Percentiles rank a stretch among this genome's conserved stretches.
Evolutionary conservation across 2,329 filamentous ascomycete species (phyloP).

Genomic region (Xylariaceae sp.): DNA sequence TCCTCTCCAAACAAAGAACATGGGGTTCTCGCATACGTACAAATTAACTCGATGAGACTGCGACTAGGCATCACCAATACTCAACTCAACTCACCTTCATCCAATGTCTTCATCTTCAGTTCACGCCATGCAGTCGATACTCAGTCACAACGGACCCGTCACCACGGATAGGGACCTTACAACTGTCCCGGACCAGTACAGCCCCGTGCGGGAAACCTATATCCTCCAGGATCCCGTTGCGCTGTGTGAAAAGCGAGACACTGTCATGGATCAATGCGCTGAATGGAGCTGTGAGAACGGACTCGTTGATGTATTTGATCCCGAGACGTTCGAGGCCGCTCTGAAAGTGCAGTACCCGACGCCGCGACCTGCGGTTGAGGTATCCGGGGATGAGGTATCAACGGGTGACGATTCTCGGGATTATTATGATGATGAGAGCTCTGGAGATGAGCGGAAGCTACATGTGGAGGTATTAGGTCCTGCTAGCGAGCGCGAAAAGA

Average conservation of each 20-base stretch:
- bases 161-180: background rate
- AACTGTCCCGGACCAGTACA: background rate
- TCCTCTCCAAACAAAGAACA: background rate
- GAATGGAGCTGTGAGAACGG: conserved; percentile 10
- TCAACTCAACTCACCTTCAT: too few relatives aligned
- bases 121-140: too few relatives aligned
- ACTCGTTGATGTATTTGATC: conserved; percentile 14
- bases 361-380: background rate
- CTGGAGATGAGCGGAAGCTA: background rate
- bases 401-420: background rate
- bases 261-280: conserved; percentile 3
- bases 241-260: conserved; percentile 1
- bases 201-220: conserved; percentile 2
- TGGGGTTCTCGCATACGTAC: background rate
- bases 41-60: too few relatives aligned
- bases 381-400: background rate
- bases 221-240: background rate
- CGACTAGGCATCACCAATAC: too few relatives aligned
- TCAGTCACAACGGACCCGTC: too few relatives aligned
- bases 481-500: background rate
- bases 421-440: too few relatives aligned
- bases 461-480: background rate
- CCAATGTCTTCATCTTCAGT: too few relatives aligned
- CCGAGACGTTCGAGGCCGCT: conserved; percentile 11
- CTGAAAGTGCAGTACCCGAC: background rate